phyloP scores from a whole-genome alignment of 768 basidiomycete species.

The Hypholoma sublateritium region DNA sequence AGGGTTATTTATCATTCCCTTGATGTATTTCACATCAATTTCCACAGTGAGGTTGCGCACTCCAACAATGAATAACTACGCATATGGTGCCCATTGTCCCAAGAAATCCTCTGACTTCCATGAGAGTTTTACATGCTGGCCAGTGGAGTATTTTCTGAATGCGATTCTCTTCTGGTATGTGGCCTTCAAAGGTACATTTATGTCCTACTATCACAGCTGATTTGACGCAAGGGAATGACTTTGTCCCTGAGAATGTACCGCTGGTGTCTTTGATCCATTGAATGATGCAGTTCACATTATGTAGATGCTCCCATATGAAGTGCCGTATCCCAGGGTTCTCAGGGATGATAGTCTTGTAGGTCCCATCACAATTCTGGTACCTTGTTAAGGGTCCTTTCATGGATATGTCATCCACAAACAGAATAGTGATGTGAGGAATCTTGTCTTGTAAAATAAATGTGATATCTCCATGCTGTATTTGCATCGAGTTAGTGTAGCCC shows the following conservation, averaged over 20 bases:
- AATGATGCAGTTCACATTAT: slow-evolving; percentile 30
- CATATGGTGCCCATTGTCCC: slow-evolving; percentile 23
- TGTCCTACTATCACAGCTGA: slow-evolving; percentile 25
- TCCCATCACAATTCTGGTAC: slow-evolving; percentile 25
- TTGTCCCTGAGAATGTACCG: slow-evolving; percentile 33
- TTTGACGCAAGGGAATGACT: slow-evolving; percentile 24
- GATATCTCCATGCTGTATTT: slow-evolving; percentile 28
- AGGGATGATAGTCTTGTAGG: slow-evolving; percentile 16
- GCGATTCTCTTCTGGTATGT: slow-evolving; percentile 18
- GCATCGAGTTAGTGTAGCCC: slow-evolving; percentile 41
- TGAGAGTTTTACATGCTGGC: slow-evolving; percentile 20
- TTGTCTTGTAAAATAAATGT: slow-evolving; percentile 29
- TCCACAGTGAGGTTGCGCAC: slow-evolving; percentile 26
- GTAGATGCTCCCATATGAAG: slow-evolving; percentile 40
- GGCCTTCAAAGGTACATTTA: slow-evolving; percentile 23
- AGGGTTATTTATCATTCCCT: slow-evolving; percentile 39
- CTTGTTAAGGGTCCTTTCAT: slow-evolving; percentile 29
- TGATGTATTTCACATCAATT: slow-evolving; percentile 30
- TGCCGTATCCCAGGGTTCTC: slow-evolving; percentile 28
- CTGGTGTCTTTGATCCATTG: slow-evolving; percentile 29
- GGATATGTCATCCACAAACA: slow-evolving; percentile 32
- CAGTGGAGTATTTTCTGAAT: slow-evolving; percentile 29
- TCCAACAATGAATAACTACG: slow-evolving; percentile 26
- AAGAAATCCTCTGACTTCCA: slow-evolving; percentile 27
- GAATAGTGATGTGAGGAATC: slow-evolving; percentile 17